Evolutionary conservation across 495 filamentous ascomycete species (phyloP).

Genomic region (Podospora conica): DNA sequence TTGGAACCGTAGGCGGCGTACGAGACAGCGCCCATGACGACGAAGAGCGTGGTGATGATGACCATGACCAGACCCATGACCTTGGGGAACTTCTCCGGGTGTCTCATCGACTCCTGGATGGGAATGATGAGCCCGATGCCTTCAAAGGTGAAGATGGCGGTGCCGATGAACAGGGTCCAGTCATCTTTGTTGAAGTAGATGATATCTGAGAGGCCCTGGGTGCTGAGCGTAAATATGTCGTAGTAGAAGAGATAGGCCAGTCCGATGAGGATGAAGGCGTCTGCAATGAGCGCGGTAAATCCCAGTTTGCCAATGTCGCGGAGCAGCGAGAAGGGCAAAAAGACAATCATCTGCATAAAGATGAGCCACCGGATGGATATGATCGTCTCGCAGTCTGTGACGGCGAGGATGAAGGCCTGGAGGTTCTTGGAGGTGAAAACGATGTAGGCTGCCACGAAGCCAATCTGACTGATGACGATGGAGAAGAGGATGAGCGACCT

Average conservation of each 20-base stretch:
- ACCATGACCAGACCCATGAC: slow-evolving; percentile 89
- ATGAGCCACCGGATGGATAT: slow-evolving; percentile 87
- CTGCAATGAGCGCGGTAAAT: slow-evolving; percentile 83
- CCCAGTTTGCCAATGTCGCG: slow-evolving; percentile 93
- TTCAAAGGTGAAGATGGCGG: slow-evolving; percentile 97
- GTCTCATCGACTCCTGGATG: slow-evolving; percentile 93
- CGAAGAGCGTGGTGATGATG: slow-evolving; percentile 84
- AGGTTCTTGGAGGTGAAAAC: slow-evolving; percentile 95
- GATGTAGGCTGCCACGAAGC: slow-evolving; percentile 96
- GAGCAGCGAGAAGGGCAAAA: slow-evolving; percentile 86
- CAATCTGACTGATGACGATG: slow-evolving; percentile 89
- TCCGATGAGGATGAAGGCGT: slow-evolving; percentile 88
- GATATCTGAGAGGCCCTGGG: slow-evolving; percentile 78
- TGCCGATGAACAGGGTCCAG: slow-evolving; percentile 97
- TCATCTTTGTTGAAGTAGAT: slow-evolving; percentile 75
- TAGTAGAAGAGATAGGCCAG: slow-evolving; percentile 94
- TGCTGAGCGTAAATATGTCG: slow-evolving; percentile 75
- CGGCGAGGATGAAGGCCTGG: slow-evolving; percentile 81
- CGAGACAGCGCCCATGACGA: slow-evolving; percentile 83
- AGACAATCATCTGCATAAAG: slow-evolving; percentile 85
- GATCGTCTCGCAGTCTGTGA: slow-evolving; percentile 71
- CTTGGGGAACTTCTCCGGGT: slow-evolving; percentile 77
- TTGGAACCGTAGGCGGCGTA: slow-evolving; percentile 94
- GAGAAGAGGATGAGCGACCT: slow-evolving; percentile 78
- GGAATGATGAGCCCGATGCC: slow-evolving; percentile 98